These are phyloP conservation scores for Friedmanniomyces simplex DNA, from an alignment of 495 filamentous ascomycete species.

Conservation along the genomic window DNA sequence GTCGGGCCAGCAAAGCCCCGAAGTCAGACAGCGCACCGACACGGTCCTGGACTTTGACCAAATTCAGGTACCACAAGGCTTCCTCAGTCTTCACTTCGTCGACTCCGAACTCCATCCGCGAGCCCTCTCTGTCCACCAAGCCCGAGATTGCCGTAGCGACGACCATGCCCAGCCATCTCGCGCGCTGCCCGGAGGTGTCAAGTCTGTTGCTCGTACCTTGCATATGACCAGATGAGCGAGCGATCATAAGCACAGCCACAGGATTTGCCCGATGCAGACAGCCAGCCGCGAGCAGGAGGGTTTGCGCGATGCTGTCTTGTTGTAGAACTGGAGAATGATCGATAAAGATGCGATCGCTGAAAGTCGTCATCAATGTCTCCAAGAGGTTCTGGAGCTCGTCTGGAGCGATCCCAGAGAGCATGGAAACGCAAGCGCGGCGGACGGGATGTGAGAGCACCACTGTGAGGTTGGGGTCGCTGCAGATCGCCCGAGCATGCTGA, in stretches of 20 bases:
- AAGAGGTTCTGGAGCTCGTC: slow-evolving; percentile 34
- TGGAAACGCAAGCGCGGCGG: slow-evolving; percentile 4
- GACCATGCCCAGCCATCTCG: slow-evolving; percentile 81
- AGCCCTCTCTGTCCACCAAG: slow-evolving; percentile 65
- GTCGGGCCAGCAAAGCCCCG: background rate
- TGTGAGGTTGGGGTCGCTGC: background rate
- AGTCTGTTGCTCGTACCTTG: slow-evolving; percentile 78
- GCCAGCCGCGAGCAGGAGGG: slow-evolving; percentile 66
- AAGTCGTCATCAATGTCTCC: slow-evolving; percentile 57
- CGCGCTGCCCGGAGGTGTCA: slow-evolving; percentile 58
- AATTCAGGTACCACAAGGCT: slow-evolving; percentile 62
- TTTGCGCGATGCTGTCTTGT: slow-evolving; percentile 86
- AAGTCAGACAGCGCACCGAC: slow-evolving; percentile 50
- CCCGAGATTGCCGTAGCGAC: slow-evolving; percentile 72
- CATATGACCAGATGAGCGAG: slow-evolving; percentile 61
- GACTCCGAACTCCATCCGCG: slow-evolving; percentile 69
- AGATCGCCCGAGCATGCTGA: background rate
- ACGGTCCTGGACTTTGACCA: slow-evolving; percentile 53
- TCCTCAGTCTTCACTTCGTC: slow-evolving; percentile 66
- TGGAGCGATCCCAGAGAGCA: background rate
- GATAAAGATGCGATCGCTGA: slow-evolving; percentile 79
- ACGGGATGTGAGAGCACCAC: slow-evolving; percentile 1
- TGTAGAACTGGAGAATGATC: slow-evolving; percentile 68
- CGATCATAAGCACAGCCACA: slow-evolving; percentile 48
- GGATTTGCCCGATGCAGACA: slow-evolving; percentile 56